Base-by-base conservation (phyloP, 441 rosid genomes). In the Francoa sonchifolia region DNA sequence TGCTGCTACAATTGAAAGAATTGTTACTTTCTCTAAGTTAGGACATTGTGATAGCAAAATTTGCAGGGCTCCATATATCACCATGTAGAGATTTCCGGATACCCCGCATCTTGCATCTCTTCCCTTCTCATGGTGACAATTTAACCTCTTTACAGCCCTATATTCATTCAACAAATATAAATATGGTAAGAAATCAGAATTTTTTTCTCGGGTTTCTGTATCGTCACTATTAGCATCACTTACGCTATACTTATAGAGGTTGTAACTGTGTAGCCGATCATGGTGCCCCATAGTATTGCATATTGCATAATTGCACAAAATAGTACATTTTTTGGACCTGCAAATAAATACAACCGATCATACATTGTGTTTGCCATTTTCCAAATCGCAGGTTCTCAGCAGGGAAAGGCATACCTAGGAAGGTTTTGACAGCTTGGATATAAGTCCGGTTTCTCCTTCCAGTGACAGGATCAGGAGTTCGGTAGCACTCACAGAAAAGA, bases 221-320 rank as follows among this genome's bases (percentile, higher is more conserved):
- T 25, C 9, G 2, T 23, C 4, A 23, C 3, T 23, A 23, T 3
- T 25, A 9, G 5, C 9, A 25, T 0, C 1, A 51, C 66, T 55
- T 22, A 62, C 62, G 52, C 62, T 19, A 47, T 42, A 26, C 58
- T 55, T 6, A 42, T 37, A 11, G 58, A 50, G 8, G 58, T 47
- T 11, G 62, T 51, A 15, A 62, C 53, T 0, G 67, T 56, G 50
- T 55, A 62, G 29, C 67, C 67, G 10, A 62, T 46, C 58, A 56
- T 56, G 9, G 52, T 32, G 5, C 62, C 62, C 62, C 67, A 62
- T 2, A 51, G 28, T 2, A 50, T 13, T 8, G 48, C 10, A 19
- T 62, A 56, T 8, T 55, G 62, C 23, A 56, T 9, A 1, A 45
- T 8, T 0, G 34, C 62, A 42, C 67, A 47, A 14, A 46, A 2